Evolutionary conservation across 2,329 filamentous ascomycete genomes (phyloP).

Genomic region (Aspergillus melleus): DNA sequence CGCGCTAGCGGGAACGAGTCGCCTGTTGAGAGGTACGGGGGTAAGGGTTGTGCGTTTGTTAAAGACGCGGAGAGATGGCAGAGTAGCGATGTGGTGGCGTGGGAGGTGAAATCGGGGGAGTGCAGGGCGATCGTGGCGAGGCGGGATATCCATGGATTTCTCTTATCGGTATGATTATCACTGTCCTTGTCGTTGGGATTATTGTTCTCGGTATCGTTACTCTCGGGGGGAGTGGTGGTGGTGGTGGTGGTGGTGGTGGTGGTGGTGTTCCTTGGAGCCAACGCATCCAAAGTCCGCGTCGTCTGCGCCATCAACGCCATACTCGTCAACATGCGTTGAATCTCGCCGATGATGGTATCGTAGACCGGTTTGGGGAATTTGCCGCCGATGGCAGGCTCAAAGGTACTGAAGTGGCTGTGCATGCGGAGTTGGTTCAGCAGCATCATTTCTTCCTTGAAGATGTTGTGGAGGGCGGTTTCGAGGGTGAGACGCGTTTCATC

Average conservation of each 20-base stretch:
- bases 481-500: conserved; percentile 37
- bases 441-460: conserved; percentile 66
- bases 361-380: conserved; percentile 67
- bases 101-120: conserved; percentile 59
- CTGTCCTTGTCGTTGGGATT: no score
- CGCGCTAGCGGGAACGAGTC: conserved; percentile 59
- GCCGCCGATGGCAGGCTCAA: conserved; percentile 70
- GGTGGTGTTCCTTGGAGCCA: neutral
- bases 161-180: neutral
- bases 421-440: conserved; percentile 61
- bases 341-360: conserved; percentile 59
- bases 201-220: no score
- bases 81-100: conserved; percentile 52
- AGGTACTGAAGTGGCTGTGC: conserved; percentile 65
- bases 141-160: conserved; percentile 58
- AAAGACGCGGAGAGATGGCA: conserved; percentile 67
- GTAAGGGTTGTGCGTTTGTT: conserved; percentile 63
- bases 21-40: conserved; percentile 66
- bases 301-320: conserved; percentile 65
- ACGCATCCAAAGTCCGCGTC: conserved; percentile 51
- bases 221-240: no score
- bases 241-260: no score
- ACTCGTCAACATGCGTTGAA: conserved; percentile 58
- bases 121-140: conserved; percentile 56
- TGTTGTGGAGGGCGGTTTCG: conserved; percentile 53